Conservation (phyloP, 176 grass and related monocot genomes). For the Themeda triandra region DNA sequence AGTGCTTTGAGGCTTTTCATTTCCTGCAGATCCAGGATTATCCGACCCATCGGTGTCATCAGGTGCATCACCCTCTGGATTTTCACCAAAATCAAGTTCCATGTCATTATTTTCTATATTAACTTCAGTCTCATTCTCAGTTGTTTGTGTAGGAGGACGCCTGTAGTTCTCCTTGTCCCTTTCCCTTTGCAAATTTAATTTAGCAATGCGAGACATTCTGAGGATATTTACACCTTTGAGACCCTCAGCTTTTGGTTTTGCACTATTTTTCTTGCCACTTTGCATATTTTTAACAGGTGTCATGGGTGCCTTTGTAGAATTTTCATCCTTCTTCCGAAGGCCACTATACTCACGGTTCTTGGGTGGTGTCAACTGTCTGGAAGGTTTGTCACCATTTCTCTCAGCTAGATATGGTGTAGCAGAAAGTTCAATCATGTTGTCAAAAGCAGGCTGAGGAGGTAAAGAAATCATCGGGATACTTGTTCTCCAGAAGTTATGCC, state of each 20-base stretch:
- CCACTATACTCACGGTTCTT: conserved; percentile 52
- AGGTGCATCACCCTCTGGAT: conserved; percentile 65
- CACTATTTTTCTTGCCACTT: conserved; percentile 55
- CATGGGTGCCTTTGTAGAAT: conserved; percentile 47
- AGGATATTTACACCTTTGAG: conserved; percentile 78
- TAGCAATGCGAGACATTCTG: conserved; percentile 90
- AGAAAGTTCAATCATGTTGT: conserved; percentile 62
- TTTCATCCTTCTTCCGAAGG: conserved; percentile 62
- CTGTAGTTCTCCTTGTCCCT: conserved; percentile 94
- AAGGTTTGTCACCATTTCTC: conserved; percentile 72
- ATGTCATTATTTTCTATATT: conserved; percentile 89
- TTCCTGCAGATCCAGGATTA: conserved; percentile 39
- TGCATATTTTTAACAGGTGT: conserved; percentile 73
- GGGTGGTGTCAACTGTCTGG: conserved; percentile 60
- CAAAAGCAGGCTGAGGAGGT: conserved; percentile 77
- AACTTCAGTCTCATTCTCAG: conserved; percentile 67
- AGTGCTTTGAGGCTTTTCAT: conserved; percentile 47
- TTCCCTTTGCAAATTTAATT: conserved; percentile 91
- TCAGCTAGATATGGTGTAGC: conserved; percentile 52
- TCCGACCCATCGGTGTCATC: conserved; percentile 77
- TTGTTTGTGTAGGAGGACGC: conserved; percentile 50
- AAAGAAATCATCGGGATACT: conserved; percentile 51
- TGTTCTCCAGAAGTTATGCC: conserved; percentile 86
- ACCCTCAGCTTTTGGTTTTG: conserved; percentile 58
- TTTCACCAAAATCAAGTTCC: conserved; percentile 97